Evolutionary conservation across 1,139 yeast species (phyloP).

Genomic region (Yamadazyma atlantica): DNA sequence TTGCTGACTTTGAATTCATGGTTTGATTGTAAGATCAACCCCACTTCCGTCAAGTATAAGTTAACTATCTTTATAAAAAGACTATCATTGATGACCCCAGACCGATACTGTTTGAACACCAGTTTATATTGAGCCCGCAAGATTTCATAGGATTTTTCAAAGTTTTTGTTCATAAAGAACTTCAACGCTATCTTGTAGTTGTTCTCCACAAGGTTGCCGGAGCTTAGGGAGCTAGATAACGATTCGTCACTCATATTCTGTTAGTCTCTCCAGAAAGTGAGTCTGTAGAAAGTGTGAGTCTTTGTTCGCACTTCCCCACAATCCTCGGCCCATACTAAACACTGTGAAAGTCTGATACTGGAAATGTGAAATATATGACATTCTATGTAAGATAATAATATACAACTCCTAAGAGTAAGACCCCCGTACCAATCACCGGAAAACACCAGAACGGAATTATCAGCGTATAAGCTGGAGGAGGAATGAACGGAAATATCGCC

Average conservation of each 20-base stretch:
- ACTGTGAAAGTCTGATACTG: too few species aligned
- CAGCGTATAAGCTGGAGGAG: conserved; percentile 42
- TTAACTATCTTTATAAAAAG: conserved; percentile 34
- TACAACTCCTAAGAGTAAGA: conserved; percentile 44
- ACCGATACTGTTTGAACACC: conserved; percentile 22
- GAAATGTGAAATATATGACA: too few species aligned
- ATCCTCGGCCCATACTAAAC: too few species aligned
- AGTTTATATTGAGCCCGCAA: conserved; percentile 24
- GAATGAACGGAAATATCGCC: conserved; percentile 57
- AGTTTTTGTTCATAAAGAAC: conserved; percentile 40
- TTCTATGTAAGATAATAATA: conserved; percentile 21
- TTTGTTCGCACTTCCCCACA: too few species aligned
- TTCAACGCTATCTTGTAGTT: conserved; percentile 38
- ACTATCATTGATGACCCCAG: conserved; percentile 28
- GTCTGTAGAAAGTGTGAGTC: too few species aligned
- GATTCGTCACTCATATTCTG: conserved; percentile 10
- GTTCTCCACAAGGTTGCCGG: conserved; percentile 13
- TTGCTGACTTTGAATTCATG: conserved; percentile 16
- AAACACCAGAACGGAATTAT: conserved; percentile 56
- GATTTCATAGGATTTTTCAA: conserved; percentile 32
- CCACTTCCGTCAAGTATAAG: conserved; percentile 39
- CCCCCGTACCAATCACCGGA: conserved; percentile 53
- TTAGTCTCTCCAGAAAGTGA: not conserved
- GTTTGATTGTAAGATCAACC: conserved; percentile 24
- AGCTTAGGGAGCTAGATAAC: conserved; percentile 12